A percentile compares a stretch with the other conserved stretches of the same genome.
These are phyloP conservation scores for Colletotrichum echinochloae DNA, from an alignment of 2,329 filamentous ascomycete genomes.

Conservation along the genomic window DNA sequence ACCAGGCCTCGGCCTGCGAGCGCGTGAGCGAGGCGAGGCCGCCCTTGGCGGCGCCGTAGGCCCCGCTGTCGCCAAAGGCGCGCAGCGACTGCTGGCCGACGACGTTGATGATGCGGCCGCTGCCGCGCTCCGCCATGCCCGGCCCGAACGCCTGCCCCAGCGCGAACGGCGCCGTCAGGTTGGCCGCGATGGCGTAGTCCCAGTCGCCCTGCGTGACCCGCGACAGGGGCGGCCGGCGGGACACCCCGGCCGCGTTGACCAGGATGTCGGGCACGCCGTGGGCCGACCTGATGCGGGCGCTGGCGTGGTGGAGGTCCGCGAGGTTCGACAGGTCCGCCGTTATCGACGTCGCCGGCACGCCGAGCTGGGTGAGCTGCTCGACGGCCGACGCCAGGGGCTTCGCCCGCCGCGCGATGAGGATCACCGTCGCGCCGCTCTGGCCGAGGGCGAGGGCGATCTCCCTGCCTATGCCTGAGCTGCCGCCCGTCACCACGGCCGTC, in stretches of 20 bases:
- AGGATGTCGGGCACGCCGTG: slow-evolving; percentile 49
- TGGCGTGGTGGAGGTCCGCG: slow-evolving; percentile 43
- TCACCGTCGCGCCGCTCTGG: slow-evolving; percentile 47
- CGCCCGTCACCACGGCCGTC: slow-evolving; percentile 49
- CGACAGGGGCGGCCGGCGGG: slow-evolving; percentile 48
- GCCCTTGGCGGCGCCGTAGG: slow-evolving; percentile 50
- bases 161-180: slow-evolving; percentile 50
- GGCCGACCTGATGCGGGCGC: slow-evolving; percentile 29
- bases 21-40: slow-evolving; percentile 49
- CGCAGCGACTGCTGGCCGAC: slow-evolving; percentile 49
- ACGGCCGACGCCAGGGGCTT: slow-evolving; percentile 45
- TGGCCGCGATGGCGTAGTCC: slow-evolving; percentile 49
- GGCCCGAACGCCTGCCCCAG: slow-evolving; percentile 50
- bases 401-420: slow-evolving; percentile 48
- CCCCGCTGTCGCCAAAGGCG: slow-evolving; percentile 50
- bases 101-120: slow-evolving; percentile 51
- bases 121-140: slow-evolving; percentile 47
- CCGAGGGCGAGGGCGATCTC: slow-evolving; percentile 48
- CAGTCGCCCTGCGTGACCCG: slow-evolving; percentile 46
- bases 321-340: slow-evolving; percentile 42
- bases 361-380: slow-evolving; percentile 43
- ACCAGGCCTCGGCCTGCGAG: slow-evolving; percentile 52
- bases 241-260: slow-evolving; percentile 49
- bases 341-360: slow-evolving; percentile 44
- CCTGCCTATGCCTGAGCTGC: slow-evolving; percentile 51